Evolutionary conservation across 1,139 yeast genomes (phyloP).

Genomic region (Pichia sp.): DNA sequence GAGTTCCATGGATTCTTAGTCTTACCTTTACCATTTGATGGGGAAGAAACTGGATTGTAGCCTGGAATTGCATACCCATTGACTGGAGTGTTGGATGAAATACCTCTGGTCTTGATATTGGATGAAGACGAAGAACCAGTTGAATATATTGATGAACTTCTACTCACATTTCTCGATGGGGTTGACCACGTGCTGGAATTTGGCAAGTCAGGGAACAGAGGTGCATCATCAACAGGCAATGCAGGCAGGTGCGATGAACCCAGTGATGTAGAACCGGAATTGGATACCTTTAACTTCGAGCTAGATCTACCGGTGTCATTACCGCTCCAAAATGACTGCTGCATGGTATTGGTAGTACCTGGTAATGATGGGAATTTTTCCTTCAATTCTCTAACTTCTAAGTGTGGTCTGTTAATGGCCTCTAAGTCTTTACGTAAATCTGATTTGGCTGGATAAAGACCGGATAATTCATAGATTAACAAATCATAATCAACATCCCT

Average conservation of each 20-base stretch:
- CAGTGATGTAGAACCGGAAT: neutral
- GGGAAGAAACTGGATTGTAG: constrained; percentile 15
- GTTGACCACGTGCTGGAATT: constrained; percentile 5
- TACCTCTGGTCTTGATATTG: constrained; percentile 19
- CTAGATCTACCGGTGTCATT: constrained; percentile 4
- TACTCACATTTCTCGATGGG: neutral
- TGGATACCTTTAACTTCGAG: constrained; percentile 3
- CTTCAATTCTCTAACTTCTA: constrained; percentile 21
- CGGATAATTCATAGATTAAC: constrained; percentile 55
- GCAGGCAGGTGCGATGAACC: constrained; percentile 18
- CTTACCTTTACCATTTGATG: neutral
- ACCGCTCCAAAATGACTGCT: constrained; percentile 27
- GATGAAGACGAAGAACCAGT: no score
- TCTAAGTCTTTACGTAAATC: constrained; percentile 34
- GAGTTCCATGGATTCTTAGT: constrained; percentile 9
- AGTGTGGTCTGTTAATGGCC: constrained; percentile 21
- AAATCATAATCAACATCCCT: constrained; percentile 49
- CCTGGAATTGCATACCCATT: constrained; percentile 28
- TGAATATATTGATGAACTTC: neutral
- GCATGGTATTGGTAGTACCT: constrained; percentile 22
- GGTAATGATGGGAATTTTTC: constrained; percentile 61
- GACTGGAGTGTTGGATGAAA: constrained; percentile 19
- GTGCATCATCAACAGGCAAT: constrained; percentile 15
- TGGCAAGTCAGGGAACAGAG: constrained; percentile 10
- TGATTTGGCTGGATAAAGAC: constrained; percentile 46